Conservation (phyloP, 2,329 filamentous ascomycete species). For the Periconia sp. region DNA sequence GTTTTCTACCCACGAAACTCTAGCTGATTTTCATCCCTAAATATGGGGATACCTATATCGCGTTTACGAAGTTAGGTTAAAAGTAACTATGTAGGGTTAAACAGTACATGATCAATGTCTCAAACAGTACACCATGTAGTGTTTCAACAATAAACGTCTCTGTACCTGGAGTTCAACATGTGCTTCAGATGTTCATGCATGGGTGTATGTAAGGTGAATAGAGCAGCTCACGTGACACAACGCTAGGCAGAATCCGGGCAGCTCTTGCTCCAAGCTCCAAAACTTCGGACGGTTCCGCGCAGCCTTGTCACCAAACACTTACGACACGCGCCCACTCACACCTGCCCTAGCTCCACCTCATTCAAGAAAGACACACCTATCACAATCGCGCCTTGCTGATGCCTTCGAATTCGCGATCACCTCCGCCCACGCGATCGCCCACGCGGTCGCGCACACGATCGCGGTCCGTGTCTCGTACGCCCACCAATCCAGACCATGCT, state of each 20-base stretch:
- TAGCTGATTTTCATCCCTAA: too few relatives aligned
- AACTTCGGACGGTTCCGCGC: constrained; percentile 18
- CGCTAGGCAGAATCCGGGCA: constrained; percentile 2
- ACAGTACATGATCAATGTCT: too few relatives aligned
- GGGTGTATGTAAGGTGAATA: constrained; percentile 1
- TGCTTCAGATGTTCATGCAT: too few relatives aligned
- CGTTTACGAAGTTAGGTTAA: too few relatives aligned
- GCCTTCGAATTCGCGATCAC: constrained; percentile 25
- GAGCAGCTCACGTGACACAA: constrained; percentile 14
- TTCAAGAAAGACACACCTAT: background rate
- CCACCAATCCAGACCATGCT: constrained; percentile 19
- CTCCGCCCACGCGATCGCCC: constrained; percentile 20
- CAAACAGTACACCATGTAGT: too few relatives aligned
- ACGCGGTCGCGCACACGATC: constrained; percentile 37
- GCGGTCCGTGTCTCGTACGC: constrained; percentile 1
- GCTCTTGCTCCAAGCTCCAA: constrained; percentile 14
- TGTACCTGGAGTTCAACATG: too few relatives aligned
- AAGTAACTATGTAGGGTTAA: too few relatives aligned
- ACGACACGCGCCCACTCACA: background rate
- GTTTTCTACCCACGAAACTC: too few relatives aligned
- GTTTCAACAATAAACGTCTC: too few relatives aligned
- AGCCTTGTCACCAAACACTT: background rate
- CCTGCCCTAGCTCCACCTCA: background rate
- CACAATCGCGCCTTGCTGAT: constrained; percentile 3
- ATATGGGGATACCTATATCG: too few relatives aligned